These are phyloP conservation scores for Hevea brasiliensis DNA, from an alignment of 345 rosid species.

Conservation along the genomic window DNA sequence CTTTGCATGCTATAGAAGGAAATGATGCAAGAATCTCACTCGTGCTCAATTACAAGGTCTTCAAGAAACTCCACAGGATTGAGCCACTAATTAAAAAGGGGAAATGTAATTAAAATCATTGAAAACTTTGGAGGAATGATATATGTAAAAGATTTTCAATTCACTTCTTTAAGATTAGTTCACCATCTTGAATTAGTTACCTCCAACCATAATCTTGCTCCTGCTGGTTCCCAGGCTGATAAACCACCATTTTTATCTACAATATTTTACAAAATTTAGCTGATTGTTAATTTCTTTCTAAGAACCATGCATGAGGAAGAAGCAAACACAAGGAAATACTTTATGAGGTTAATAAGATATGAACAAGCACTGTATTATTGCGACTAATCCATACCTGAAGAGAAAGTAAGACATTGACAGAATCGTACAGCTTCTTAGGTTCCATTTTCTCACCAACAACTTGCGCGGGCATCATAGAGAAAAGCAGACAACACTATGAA, in stretches of 20 bases:
- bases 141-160: too few relatives aligned
- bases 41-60: conserved; percentile 22
- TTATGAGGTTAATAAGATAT: too few relatives aligned
- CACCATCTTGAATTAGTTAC: conserved; percentile 14
- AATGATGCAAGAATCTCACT: too few relatives aligned
- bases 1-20: not conserved
- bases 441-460: conserved; percentile 38
- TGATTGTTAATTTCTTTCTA: not conserved
- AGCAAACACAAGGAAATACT: too few relatives aligned
- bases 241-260: conserved; percentile 45
- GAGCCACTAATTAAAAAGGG: conserved; percentile 8
- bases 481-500: conserved; percentile 36
- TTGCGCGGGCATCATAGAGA: conserved; percentile 30
- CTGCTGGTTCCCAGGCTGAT: conserved; percentile 41
- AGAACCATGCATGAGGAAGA: not conserved
- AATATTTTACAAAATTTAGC: not conserved
- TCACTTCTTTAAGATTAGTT: not conserved
- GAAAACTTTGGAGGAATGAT: too few relatives aligned
- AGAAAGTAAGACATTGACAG: conserved; percentile 37
- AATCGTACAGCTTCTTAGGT: conserved; percentile 25
- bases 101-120: too few relatives aligned
- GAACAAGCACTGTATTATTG: too few relatives aligned
- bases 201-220: conserved; percentile 27
- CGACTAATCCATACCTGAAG: conserved; percentile 32
- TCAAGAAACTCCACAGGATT: conserved; percentile 29